A percentile compares a stretch with the other conserved stretches of the same genome.
These are phyloP conservation scores for Botrytis sinoallii DNA, from an alignment of 2,329 filamentous ascomycete genomes.

Conservation along the genomic window DNA sequence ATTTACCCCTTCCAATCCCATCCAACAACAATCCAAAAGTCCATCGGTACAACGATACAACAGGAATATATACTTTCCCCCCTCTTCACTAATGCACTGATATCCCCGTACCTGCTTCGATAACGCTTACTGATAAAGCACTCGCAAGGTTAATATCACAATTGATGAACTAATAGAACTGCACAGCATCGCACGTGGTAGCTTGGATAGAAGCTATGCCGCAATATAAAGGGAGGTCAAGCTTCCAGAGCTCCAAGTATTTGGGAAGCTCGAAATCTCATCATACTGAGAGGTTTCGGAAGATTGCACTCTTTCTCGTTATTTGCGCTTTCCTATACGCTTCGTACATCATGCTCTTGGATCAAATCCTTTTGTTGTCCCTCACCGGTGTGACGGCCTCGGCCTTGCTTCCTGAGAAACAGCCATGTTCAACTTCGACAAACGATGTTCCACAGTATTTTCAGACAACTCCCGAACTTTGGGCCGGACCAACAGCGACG, in stretches of 20 bases:
- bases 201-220: slow-evolving; percentile 2
- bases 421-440: slow-evolving; percentile 2
- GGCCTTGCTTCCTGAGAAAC: slow-evolving; percentile 4
- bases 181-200: background rate
- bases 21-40: background rate
- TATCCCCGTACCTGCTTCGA: background rate
- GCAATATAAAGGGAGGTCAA: slow-evolving; percentile 17
- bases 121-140: background rate
- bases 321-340: slow-evolving; percentile 20
- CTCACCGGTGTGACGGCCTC: slow-evolving; percentile 15
- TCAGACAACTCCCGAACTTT: slow-evolving; percentile 58
- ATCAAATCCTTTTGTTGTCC: slow-evolving; percentile 12
- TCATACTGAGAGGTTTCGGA: slow-evolving; percentile 2
- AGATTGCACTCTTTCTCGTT: slow-evolving; percentile 12
- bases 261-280: background rate
- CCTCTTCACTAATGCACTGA: background rate
- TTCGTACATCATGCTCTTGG: slow-evolving; percentile 20
- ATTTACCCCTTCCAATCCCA: background rate
- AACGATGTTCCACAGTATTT: slow-evolving; percentile 58
- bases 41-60: background rate
- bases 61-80: background rate
- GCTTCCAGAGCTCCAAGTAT: background rate
- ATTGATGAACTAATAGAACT: background rate
- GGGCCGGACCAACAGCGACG: slow-evolving; percentile 66
- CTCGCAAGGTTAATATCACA: background rate